A percentile compares a stretch with the other conserved stretches of the same genome.
These are phyloP conservation scores for Nakazawaea holstii DNA, from an alignment of 805 yeast genomes.

Conservation along the genomic window DNA sequence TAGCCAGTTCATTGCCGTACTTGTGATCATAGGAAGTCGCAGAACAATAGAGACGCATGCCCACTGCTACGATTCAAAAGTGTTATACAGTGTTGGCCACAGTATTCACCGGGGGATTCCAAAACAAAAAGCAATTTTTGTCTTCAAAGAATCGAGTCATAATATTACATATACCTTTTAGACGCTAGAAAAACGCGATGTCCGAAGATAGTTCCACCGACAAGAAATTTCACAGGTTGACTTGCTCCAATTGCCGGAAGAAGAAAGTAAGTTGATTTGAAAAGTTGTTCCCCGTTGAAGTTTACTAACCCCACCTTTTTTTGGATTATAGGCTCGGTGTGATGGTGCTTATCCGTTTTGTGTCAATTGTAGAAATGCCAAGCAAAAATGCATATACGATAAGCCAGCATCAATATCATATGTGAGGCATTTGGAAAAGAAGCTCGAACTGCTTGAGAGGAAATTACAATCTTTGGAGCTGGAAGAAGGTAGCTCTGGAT, in stretches of 20 bases:
- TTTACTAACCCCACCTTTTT: not conserved
- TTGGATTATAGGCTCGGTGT: slow-evolving; percentile 15
- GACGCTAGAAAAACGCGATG: not conserved
- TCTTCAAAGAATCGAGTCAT: too few relatives aligned
- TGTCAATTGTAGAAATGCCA: slow-evolving; percentile 12
- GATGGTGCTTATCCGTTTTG: slow-evolving; percentile 16
- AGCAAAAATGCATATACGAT: slow-evolving; percentile 15
- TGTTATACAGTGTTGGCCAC: too few relatives aligned
- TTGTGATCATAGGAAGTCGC: too few relatives aligned
- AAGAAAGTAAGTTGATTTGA: slow-evolving; percentile 12
- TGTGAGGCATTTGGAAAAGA: slow-evolving; percentile 15
- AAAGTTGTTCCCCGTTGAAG: not conserved
- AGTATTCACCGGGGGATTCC: too few relatives aligned
- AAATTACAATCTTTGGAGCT: not conserved
- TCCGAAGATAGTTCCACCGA: not conserved
- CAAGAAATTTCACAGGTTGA: slow-evolving; percentile 14
- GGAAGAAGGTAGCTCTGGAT: not conserved
- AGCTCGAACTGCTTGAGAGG: slow-evolving; percentile 8
- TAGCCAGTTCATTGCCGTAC: too few relatives aligned
- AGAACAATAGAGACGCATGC: too few relatives aligned
- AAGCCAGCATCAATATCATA: slow-evolving; percentile 18
- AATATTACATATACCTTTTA: not conserved
- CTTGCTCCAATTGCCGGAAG: slow-evolving; percentile 16
- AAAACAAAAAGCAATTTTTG: too few relatives aligned
- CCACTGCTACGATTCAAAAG: too few relatives aligned